These are phyloP conservation scores for Trametes villosa DNA, from an alignment of 768 basidiomycete genomes.

Conservation along the genomic window DNA sequence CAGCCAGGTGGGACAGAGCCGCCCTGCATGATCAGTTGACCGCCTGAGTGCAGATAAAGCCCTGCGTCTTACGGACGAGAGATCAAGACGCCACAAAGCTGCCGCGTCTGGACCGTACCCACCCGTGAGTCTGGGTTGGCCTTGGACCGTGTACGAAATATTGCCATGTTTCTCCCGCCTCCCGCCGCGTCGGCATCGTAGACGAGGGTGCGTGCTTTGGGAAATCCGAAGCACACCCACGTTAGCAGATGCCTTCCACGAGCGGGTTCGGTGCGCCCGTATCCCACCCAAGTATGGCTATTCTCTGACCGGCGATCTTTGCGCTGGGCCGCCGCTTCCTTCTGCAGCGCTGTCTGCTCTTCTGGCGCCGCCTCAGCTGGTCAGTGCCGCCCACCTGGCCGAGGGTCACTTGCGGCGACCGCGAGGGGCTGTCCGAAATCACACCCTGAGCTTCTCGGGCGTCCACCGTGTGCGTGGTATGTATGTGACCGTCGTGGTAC, in stretches of 20 bases:
- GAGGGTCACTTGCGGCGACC: too few species aligned
- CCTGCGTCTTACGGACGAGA: neutral
- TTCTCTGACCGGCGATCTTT: neutral
- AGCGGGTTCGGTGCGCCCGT: slow-evolving; percentile 1
- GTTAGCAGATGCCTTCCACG: neutral
- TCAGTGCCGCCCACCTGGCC: too few species aligned
- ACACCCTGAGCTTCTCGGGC: neutral
- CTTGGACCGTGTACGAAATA: neutral
- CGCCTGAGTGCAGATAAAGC: neutral
- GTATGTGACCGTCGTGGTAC: neutral
- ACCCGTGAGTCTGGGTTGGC: neutral
- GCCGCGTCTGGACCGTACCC: slow-evolving; percentile 1
- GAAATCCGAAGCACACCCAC: neutral
- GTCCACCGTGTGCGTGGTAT: neutral
- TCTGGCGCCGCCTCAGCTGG: too few species aligned
- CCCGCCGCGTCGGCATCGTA: neutral
- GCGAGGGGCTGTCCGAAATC: too few species aligned
- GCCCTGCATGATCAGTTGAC: slow-evolving; percentile 12
- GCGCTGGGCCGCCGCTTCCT: neutral
- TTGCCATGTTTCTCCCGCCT: neutral
- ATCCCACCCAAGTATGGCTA: neutral
- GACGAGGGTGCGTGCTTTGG: neutral
- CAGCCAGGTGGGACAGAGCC: neutral
- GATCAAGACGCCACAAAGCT: slow-evolving; percentile 10
- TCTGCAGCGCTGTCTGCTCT: neutral